A percentile compares a stretch with the other conserved stretches of the same genome.
These are phyloP conservation scores for Leptodermis oblonga DNA, from an alignment of 257 asterid genomes.

Conservation along the genomic window DNA sequence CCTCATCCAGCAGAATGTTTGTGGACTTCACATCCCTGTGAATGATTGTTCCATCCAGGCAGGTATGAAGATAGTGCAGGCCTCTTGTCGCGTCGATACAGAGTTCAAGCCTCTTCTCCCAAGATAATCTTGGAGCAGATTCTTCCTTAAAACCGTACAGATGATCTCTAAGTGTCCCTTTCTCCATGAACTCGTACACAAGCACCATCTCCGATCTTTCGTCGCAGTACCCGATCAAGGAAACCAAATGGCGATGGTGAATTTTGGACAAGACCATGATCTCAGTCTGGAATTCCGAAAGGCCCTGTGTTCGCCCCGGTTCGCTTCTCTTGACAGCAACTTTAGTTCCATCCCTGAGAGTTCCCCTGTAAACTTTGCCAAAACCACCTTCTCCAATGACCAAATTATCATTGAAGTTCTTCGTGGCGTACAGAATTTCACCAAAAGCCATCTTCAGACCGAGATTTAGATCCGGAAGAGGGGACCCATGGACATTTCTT, in stretches of 20 bases:
- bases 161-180: conserved; percentile 57
- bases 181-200: conserved; percentile 61
- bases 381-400: conserved; percentile 63
- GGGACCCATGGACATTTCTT: conserved; percentile 22
- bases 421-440: conserved; percentile 42
- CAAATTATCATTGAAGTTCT: conserved; percentile 28
- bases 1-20: conserved; percentile 52
- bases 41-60: conserved; percentile 35
- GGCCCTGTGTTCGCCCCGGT: conserved; percentile 49
- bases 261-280: conserved; percentile 46
- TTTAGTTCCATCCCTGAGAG: conserved; percentile 35
- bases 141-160: conserved; percentile 25
- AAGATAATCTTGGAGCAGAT: conserved; percentile 22
- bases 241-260: conserved; percentile 54
- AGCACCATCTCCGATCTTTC: conserved; percentile 53
- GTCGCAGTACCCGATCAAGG: conserved; percentile 58
- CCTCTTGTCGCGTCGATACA: conserved; percentile 60
- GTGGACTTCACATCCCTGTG: conserved; percentile 67
- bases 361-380: conserved; percentile 60
- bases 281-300: conserved; percentile 53
- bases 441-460: conserved; percentile 42
- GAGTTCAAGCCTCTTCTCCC: conserved; percentile 48
- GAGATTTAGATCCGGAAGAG: conserved; percentile 35
- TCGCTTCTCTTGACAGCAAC: conserved; percentile 66
- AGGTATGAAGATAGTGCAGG: conserved; percentile 50